A percentile compares a stretch with the other conserved stretches of the same genome.
These are phyloP conservation scores for Cystobasidiaceae sp. DNA, from an alignment of 1,284 basidiomycete genomes.

Conservation along the genomic window DNA sequence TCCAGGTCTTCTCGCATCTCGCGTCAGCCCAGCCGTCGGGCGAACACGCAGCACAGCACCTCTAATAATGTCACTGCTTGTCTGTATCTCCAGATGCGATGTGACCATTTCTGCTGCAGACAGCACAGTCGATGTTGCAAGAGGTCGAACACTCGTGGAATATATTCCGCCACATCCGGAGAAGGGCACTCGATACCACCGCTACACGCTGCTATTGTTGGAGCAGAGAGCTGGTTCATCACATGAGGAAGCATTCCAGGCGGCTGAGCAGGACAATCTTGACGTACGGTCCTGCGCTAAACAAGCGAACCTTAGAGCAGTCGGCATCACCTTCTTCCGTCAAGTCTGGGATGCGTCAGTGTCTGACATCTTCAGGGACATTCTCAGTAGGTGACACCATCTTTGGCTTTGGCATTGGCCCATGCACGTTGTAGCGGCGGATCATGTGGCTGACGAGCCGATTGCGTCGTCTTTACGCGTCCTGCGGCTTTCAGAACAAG, in stretches of 20 bases:
- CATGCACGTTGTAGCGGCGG: no score
- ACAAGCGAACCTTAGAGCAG: slow-evolving; percentile 55
- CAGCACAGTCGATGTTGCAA: slow-evolving; percentile 48
- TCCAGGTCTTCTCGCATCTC: slow-evolving; percentile 34
- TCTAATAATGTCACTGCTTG: slow-evolving; percentile 13
- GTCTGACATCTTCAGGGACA: slow-evolving; percentile 57
- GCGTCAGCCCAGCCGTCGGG: neutral
- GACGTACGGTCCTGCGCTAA: slow-evolving; percentile 60
- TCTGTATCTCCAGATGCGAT: slow-evolving; percentile 59
- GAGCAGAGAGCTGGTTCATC: slow-evolving; percentile 56
- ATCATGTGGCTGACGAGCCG: no score
- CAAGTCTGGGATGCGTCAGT: slow-evolving; percentile 68
- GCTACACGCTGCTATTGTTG: slow-evolving; percentile 70
- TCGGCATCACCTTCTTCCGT: slow-evolving; percentile 75
- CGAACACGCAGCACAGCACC: neutral
- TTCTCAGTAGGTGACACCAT: slow-evolving; percentile 54
- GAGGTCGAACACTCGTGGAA: slow-evolving; percentile 54
- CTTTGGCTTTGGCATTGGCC: no score
- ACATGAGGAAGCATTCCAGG: slow-evolving; percentile 51
- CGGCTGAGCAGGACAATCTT: slow-evolving; percentile 54
- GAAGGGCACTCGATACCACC: slow-evolving; percentile 75
- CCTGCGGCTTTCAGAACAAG: slow-evolving; percentile 50
- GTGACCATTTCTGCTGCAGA: slow-evolving; percentile 65
- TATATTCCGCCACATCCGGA: slow-evolving; percentile 86
- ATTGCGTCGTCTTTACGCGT: no score